Base-by-base conservation (phyloP, 2,329 filamentous ascomycete genomes). In the Colletotrichum shisoi region DNA sequence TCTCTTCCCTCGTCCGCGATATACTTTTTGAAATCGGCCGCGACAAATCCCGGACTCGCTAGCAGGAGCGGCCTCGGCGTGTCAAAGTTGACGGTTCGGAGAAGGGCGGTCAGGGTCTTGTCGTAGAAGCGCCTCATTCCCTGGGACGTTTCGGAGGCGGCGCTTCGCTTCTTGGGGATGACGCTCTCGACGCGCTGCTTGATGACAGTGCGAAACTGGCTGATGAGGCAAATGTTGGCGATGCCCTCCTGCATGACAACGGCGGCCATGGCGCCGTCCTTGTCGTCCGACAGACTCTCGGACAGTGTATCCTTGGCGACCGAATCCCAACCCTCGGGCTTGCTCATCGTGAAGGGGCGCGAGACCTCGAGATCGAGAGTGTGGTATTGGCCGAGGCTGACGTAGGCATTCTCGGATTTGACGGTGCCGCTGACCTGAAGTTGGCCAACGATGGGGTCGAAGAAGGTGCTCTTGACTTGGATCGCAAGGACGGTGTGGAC, bases 181-280 rank as follows among this genome's bases (percentile, higher is more conserved):
- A 84, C 79, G 70, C 85, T 84, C 77, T 93, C 89, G 39, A 95
- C 81, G 34, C 84, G 80, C 73, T 91, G 88, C 71, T 91, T 89
- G 63, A 93, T 78, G 34, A 94, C 85, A 3, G 91, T 94, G 72
- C 92, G 90, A 76, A 90, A 89, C 74, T 93, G 89, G 3, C 91
- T 94, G 62, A 95, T 91, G 24, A 94, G 83, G 77, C 91, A 94
- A 70, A 95, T 91, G 76, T 94, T 93, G 64, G 92, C 91, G 17
- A 91, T 78, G 17, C 91, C 91, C 73, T 98, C 94, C 73, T 96
- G 92, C 91, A 99, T 94, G 27, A 98, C 91, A 0, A 98, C 90
- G 0, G 95, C 94, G 62, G 93, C 92, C 19, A 96, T 85, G 69
- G 94, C 91, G 1, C 93, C 93, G 69, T 91, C 89, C 73, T 90